These are phyloP conservation scores for Spiraea crenata DNA, from an alignment of 331 rosid species.

Conservation along the genomic window DNA sequence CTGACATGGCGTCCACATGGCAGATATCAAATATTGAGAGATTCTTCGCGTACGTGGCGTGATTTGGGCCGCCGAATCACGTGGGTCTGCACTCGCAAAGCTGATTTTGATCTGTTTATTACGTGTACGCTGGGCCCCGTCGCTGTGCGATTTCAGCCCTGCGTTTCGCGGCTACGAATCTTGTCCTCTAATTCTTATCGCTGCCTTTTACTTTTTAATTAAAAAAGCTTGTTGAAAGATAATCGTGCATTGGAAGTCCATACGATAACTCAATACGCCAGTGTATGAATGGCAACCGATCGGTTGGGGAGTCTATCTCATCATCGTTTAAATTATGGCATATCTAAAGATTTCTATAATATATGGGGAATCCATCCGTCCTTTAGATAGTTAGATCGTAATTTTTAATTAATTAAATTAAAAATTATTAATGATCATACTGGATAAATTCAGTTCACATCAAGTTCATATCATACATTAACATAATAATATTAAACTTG, in stretches of 20 bases:
- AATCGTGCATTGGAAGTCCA: no score
- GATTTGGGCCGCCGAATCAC: slow-evolving; percentile 33
- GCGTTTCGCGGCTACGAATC: slow-evolving; percentile 9
- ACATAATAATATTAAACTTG: no score
- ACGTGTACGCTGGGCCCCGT: slow-evolving; percentile 4
- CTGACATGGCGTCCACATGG: slow-evolving; percentile 37
- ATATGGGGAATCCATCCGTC: not conserved
- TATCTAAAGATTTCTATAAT: no score
- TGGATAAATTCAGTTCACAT: no score
- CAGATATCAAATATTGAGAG: slow-evolving; percentile 22
- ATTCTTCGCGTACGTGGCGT: slow-evolving; percentile 40
- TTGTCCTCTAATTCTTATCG: not conserved
- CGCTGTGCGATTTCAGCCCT: slow-evolving; percentile 12
- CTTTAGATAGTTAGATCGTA: slow-evolving; percentile 1
- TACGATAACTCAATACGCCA: no score
- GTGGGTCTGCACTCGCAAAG: slow-evolving; percentile 32
- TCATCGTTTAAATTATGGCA: no score
- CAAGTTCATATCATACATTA: no score
- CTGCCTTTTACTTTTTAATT: not conserved
- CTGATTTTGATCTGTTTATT: slow-evolving; percentile 7
- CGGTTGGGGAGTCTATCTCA: not conserved
- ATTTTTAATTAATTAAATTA: no score
- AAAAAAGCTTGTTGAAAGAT: not conserved
- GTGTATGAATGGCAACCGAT: no score
- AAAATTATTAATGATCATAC: no score